Evolutionary conservation across 345 rosid genomes (phyloP).

Genomic region (Sisymbrium irio): DNA sequence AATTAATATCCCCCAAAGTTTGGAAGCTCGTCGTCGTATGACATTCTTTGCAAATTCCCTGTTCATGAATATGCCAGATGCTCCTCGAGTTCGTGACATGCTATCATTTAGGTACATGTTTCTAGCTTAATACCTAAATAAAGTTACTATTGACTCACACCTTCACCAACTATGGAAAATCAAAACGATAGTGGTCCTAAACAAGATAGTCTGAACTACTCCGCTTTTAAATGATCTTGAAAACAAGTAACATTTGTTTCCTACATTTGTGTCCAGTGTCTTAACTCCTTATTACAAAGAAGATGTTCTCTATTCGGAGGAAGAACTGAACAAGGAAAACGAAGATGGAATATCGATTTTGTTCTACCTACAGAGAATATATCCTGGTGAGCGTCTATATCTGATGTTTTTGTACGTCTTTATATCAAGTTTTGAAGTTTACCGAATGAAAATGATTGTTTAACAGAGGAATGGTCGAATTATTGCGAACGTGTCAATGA

Average conservation of each 20-base stretch:
- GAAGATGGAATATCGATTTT: constrained; percentile 84
- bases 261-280: constrained; percentile 52
- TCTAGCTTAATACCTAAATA: constrained; percentile 13
- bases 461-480: constrained; percentile 87
- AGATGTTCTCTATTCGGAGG: constrained; percentile 81
- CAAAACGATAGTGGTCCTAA: neutral
- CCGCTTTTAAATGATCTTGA: neutral
- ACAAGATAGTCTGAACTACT: neutral
- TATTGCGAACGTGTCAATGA: constrained; percentile 56
- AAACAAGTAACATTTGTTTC: constrained; percentile 28
- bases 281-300: constrained; percentile 90
- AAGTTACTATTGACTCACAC: neutral
- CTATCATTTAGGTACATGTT: constrained; percentile 73
- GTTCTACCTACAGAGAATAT: constrained; percentile 87
- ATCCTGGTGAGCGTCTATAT: constrained; percentile 63
- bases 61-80: constrained; percentile 90
- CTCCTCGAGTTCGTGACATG: constrained; percentile 90
- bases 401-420: constrained; percentile 3
- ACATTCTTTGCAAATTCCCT: constrained; percentile 97
- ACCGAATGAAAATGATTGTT: constrained; percentile 16
- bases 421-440: constrained; percentile 21
- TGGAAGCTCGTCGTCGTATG: constrained; percentile 98
- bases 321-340: constrained; percentile 73
- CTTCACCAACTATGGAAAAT: neutral
- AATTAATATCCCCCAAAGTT: constrained; percentile 82